Conservation (phyloP, 495 filamentous ascomycete species). For the Podospora pseudoanserina region DNA sequence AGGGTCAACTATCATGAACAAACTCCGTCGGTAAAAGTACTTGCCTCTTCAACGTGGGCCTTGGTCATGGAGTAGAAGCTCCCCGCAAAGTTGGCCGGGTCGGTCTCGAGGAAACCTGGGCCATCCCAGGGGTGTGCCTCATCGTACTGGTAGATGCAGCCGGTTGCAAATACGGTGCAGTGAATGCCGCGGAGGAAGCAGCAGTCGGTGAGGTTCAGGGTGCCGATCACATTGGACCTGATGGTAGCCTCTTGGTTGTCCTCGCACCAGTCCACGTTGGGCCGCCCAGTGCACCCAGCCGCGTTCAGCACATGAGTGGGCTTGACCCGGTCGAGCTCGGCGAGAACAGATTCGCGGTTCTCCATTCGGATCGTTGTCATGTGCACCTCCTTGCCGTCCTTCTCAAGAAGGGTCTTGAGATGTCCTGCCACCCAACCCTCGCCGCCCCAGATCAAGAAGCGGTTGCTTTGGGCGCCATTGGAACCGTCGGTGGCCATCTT, state of each 20-base stretch:
- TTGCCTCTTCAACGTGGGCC: conserved; percentile 60
- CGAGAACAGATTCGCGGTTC: conserved; percentile 53
- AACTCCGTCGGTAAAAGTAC: conserved; percentile 8
- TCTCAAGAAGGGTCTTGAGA: conserved; percentile 57
- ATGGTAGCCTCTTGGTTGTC: conserved; percentile 63
- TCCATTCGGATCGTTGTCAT: conserved; percentile 60
- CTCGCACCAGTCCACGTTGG: conserved; percentile 70
- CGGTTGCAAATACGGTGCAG: conserved; percentile 62
- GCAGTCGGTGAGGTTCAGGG: conserved; percentile 58
- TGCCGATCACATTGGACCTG: conserved; percentile 60
- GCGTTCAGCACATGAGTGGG: conserved; percentile 63
- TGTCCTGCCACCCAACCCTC: conserved; percentile 63
- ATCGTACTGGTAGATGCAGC: conserved; percentile 62
- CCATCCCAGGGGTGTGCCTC: conserved; percentile 56
- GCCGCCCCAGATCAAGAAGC: conserved; percentile 60
- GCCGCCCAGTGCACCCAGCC: conserved; percentile 63
- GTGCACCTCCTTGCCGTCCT: conserved; percentile 57
- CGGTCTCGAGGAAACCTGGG: conserved; percentile 57
- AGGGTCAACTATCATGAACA: not conserved
- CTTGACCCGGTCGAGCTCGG: conserved; percentile 53
- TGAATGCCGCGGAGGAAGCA: conserved; percentile 56
- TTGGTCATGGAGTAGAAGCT: conserved; percentile 68
- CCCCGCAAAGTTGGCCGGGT: conserved; percentile 59
- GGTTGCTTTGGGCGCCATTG: conserved; percentile 26
- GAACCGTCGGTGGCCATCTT: conserved; percentile 20